Base-by-base conservation (phyloP, 2,329 filamentous ascomycete genomes). In the Fusarium duplospermum region DNA sequence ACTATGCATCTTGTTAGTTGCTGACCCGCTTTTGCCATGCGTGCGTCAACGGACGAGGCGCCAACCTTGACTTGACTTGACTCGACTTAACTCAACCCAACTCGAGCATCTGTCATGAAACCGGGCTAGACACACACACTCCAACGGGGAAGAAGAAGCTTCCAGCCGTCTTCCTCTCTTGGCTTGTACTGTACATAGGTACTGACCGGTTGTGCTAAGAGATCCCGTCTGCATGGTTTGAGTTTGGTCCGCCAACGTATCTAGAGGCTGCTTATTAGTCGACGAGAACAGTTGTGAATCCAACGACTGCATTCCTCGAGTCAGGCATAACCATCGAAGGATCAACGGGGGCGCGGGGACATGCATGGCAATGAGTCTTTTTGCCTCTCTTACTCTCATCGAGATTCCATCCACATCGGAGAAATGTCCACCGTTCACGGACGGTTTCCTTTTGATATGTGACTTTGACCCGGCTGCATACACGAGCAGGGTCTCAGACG, bases 231-330 rank as follows among this genome's bases (percentile, higher is more conserved):
- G 61, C 22, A 62, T 54, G 45, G 40, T 62, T 60, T 52, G 69
- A 62, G 47, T 72, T 52, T 52, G 45, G 40, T n/a, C 33, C 52
- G 60, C 29, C 16, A 38, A n/a, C 31, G 38, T 22, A n/a, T n/a
- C n/a, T n/a, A 29, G 54, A 42, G 20, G 24, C 40, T 38, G 27
- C 14, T 36, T 29, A 56, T 62, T 66, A 61, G 56, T 50, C 24
- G 20, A 31, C 11, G 27, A 52, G 20, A 35, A 42, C 52, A 24
- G 42, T 66, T 61, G 38, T 33, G 56, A 35, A 45, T 29, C 45
- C 36, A 54, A 42, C 33, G 52, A 36, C 18, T 27, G 54, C 65
- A 75, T 75, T 74, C 72, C 69, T 67, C 52, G 72, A 75, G 69
- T 74, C 72, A 74, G 50, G 54, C 31, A 50, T 36, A 29, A 47